Percentiles rank a stretch among this genome's conserved stretches.
phyloP scores from a whole-genome alignment of 345 rosid genomes.

The Syzygium oleosum region DNA sequence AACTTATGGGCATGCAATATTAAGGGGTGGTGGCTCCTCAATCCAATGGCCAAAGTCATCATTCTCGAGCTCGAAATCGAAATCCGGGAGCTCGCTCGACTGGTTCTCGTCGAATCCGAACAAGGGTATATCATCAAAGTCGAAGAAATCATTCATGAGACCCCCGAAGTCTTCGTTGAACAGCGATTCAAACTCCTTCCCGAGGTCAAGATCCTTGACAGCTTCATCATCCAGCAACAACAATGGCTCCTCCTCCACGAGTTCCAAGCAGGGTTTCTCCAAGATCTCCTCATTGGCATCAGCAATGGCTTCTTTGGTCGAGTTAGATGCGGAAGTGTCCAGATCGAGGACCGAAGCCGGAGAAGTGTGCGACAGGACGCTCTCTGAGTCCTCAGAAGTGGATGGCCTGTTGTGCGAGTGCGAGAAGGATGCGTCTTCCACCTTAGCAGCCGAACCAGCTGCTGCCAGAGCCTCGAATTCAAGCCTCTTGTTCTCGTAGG shows the following conservation, averaged over 20 bases:
- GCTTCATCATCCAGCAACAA: constrained; percentile 10
- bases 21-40: constrained; percentile 7
- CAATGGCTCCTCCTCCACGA: constrained; percentile 29
- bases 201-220: constrained; percentile 25
- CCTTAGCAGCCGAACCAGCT: background rate
- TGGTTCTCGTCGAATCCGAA: constrained; percentile 32
- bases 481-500: constrained; percentile 50
- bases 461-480: constrained; percentile 39
- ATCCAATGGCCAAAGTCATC: constrained; percentile 27
- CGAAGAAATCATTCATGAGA: constrained; percentile 39
- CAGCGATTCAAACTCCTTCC: constrained; percentile 25
- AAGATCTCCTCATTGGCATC: constrained; percentile 11
- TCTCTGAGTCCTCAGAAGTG: constrained; percentile 35
- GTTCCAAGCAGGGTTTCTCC: constrained; percentile 34
- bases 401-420: background rate
- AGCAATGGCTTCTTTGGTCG: constrained; percentile 5
- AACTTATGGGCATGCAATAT: constrained; percentile 71
- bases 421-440: constrained; percentile 18
- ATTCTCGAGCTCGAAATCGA: constrained; percentile 38
- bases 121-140: constrained; percentile 43
- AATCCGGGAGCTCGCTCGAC: constrained; percentile 71
- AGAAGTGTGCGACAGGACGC: constrained; percentile 45
- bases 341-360: constrained; percentile 42
- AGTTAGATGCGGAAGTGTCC: constrained; percentile 33
- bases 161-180: constrained; percentile 40